These are phyloP conservation scores for Hypoxylon sp. DNA, from an alignment of 2,329 filamentous ascomycete genomes.

Conservation along the genomic window DNA sequence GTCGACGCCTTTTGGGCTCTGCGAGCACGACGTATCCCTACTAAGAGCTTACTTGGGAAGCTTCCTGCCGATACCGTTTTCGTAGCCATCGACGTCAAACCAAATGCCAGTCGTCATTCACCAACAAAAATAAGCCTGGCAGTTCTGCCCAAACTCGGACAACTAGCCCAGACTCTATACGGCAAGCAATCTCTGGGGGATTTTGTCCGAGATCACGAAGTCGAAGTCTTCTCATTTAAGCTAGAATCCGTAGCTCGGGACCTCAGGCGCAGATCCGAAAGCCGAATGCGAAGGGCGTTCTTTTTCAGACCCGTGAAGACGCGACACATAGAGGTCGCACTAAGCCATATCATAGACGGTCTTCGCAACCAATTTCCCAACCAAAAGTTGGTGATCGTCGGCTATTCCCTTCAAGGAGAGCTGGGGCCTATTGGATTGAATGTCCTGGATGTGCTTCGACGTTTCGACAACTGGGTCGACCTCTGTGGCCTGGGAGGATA, in stretches of 20 bases:
- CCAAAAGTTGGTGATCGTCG: conserved; percentile 17
- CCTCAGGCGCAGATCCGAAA: too few species aligned
- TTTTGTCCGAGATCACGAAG: not conserved
- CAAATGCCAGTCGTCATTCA: not conserved
- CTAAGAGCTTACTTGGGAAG: conserved; percentile 9
- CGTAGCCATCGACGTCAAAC: conserved; percentile 16
- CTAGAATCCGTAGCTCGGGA: not conserved
- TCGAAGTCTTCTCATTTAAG: conserved; percentile 7
- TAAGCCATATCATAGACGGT: not conserved
- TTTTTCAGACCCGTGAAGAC: not conserved
- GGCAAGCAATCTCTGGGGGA: not conserved
- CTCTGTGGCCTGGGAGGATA: not conserved
- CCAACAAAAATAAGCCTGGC: conserved; percentile 24
- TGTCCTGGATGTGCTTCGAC: conserved; percentile 5
- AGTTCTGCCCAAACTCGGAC: conserved; percentile 25
- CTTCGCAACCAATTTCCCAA: not conserved
- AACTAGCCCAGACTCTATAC: not conserved
- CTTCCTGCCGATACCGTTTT: conserved; percentile 16
- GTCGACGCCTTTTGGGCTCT: not conserved
- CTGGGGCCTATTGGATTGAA: conserved; percentile 17
- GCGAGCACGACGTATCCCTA: not conserved
- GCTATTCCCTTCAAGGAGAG: conserved; percentile 12
- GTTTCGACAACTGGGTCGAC: conserved; percentile 30
- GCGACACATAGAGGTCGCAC: not conserved
- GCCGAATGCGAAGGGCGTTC: not conserved